These are phyloP conservation scores for Malassezia restricta DNA, from an alignment of 1,284 basidiomycete genomes.

Conservation along the genomic window DNA sequence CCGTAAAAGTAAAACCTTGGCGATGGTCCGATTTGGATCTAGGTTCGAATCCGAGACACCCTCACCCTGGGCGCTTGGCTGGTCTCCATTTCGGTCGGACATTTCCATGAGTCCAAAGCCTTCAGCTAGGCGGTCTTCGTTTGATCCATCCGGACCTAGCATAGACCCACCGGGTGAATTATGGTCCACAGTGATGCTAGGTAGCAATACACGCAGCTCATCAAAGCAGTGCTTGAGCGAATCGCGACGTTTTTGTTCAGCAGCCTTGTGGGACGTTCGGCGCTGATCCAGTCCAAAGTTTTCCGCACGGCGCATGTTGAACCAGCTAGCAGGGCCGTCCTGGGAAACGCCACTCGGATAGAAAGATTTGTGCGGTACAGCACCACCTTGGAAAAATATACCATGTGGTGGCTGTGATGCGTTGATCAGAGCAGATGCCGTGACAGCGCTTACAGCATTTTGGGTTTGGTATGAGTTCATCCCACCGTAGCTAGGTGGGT, in stretches of 20 bases:
- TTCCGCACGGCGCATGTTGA: constrained; percentile 22
- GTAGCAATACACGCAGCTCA: constrained; percentile 73
- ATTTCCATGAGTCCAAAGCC: constrained; percentile 23
- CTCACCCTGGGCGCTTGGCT: neutral
- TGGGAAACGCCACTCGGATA: constrained; percentile 23
- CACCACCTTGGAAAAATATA: neutral
- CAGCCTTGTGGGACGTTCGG: constrained; percentile 87
- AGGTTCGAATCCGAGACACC: constrained; percentile 19
- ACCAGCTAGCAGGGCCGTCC: constrained; percentile 30
- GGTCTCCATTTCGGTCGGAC: neutral
- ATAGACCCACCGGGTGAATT: constrained; percentile 37
- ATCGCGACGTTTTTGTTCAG: constrained; percentile 91
- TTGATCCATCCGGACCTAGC: constrained; percentile 35
- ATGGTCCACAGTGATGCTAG: constrained; percentile 48
- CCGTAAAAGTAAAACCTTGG: constrained; percentile 79
- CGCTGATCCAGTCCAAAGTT: constrained; percentile 49
- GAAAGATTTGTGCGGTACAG: constrained; percentile 18
- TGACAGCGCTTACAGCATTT: constrained; percentile 2
- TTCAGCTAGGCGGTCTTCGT: constrained; percentile 34
- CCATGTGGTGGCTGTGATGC: neutral
- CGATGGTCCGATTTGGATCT: constrained; percentile 60
- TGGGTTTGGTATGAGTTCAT: neutral
- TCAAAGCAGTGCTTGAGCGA: constrained; percentile 92
- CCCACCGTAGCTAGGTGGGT: neutral
- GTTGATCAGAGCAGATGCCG: constrained; percentile 7